phyloP scores from a whole-genome alignment of 1,139 yeast genomes.

The Pichia sp. region DNA sequence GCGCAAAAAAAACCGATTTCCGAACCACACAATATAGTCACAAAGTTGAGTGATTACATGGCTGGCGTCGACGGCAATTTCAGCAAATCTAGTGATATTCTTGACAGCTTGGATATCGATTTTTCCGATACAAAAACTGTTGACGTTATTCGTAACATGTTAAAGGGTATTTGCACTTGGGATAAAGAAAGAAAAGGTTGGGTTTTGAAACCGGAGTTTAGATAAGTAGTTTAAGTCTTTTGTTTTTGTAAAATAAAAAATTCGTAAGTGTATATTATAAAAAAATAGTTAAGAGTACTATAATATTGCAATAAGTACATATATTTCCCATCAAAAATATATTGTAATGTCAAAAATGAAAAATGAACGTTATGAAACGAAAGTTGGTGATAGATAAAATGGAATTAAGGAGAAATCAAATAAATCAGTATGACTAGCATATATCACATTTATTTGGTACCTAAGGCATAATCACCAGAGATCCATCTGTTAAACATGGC shows the following conservation, averaged over 20 bases:
- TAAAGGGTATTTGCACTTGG: constrained; percentile 68
- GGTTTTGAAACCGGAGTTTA: constrained; percentile 55
- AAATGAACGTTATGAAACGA: no score
- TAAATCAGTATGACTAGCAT: no score
- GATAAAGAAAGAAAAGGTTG: constrained; percentile 51
- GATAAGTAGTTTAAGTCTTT: constrained; percentile 9
- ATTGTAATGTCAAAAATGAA: neutral
- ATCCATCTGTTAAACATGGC: constrained; percentile 45
- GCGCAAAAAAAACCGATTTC: neutral
- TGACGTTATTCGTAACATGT: constrained; percentile 57
- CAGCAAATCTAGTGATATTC: constrained; percentile 53
- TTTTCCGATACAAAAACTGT: constrained; percentile 51
- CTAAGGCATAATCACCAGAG: constrained; percentile 34
- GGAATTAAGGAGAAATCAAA: neutral
- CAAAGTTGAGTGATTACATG: constrained; percentile 30
- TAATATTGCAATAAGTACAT: neutral
- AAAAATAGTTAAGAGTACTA: neutral
- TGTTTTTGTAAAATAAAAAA: neutral
- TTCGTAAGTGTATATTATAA: neutral
- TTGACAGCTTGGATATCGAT: constrained; percentile 42
- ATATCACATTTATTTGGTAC: constrained; percentile 17
- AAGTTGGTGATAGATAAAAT: neutral
- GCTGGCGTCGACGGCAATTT: constrained; percentile 35
- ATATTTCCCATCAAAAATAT: no score
- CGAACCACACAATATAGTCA: constrained; percentile 23